A percentile compares a stretch with the other conserved stretches of the same genome.
These are phyloP conservation scores for Cryptosporidium tyzzeri DNA, from an alignment of 169 alveolate species.

Conservation along the genomic window DNA sequence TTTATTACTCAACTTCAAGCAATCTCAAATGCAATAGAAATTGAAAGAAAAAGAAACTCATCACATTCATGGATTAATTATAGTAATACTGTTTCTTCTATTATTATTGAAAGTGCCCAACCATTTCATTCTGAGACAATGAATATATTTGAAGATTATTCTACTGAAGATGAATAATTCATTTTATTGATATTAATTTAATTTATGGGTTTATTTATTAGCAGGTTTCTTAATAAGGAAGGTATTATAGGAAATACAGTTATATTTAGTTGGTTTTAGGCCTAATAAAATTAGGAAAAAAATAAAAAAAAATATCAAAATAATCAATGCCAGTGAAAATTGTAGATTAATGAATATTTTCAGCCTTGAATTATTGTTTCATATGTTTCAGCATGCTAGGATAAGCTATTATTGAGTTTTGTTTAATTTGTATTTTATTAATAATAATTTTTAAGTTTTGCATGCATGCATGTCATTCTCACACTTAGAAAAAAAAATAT, in stretches of 20 bases:
- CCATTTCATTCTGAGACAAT: background rate
- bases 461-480: background rate
- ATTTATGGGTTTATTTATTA: background rate
- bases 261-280: background rate
- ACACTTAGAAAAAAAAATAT: too few species aligned
- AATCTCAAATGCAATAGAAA: constrained; percentile 43
- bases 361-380: background rate
- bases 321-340: background rate
- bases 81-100: constrained; percentile 67
- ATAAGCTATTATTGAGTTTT: background rate
- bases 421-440: background rate
- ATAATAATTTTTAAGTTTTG: too few species aligned
- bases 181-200: too few species aligned
- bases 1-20: constrained; percentile 45
- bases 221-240: background rate
- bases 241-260: background rate
- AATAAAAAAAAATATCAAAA: background rate
- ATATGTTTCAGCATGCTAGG: background rate
- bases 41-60: constrained; percentile 63
- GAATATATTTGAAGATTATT: constrained; percentile 15
- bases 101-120: constrained; percentile 29
- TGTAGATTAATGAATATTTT: background rate
- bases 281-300: background rate
- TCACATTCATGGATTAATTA: constrained; percentile 66
- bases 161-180: constrained; percentile 69